phyloP scores from a whole-genome alignment of 2,329 filamentous ascomycete species.

The Aspergillus versicolor region DNA sequence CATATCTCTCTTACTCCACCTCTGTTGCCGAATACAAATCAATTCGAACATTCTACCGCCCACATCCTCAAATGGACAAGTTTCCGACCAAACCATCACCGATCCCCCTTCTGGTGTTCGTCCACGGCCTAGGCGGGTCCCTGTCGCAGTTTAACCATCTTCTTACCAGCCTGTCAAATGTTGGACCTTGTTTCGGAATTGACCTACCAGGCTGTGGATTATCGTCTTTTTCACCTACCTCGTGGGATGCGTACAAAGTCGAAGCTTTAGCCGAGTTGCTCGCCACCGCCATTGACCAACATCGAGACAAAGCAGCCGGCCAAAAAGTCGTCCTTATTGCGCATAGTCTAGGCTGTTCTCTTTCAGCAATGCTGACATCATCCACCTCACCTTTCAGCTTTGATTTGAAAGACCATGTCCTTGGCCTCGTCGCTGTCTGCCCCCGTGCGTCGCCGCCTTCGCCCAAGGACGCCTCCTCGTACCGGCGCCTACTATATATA shows the following conservation, averaged over 20 bases:
- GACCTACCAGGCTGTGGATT: constrained; percentile 88
- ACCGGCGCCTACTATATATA: constrained; percentile 63
- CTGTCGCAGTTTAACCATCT: constrained; percentile 83
- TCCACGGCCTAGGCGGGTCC: constrained; percentile 92
- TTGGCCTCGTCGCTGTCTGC: constrained; percentile 78
- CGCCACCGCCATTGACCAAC: constrained; percentile 69
- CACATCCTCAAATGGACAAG: constrained; percentile 78
- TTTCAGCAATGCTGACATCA: constrained; percentile 71
- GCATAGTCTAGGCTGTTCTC: constrained; percentile 85
- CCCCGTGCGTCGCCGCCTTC: constrained; percentile 67
- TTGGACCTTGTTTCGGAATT: constrained; percentile 80
- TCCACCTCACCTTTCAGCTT: constrained; percentile 54
- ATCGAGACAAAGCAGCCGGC: constrained; percentile 62
- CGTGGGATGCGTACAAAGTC: constrained; percentile 76
- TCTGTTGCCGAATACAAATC: constrained; percentile 67
- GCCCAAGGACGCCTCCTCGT: constrained; percentile 50
- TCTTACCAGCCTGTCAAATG: constrained; percentile 75
- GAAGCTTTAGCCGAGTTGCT: constrained; percentile 75
- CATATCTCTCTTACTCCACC: constrained; percentile 71
- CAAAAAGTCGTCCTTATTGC: constrained; percentile 79
- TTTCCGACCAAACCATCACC: constrained; percentile 71
- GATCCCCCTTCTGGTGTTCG: constrained; percentile 81
- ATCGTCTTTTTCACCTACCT: constrained; percentile 68
- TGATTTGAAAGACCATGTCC: constrained; percentile 62
- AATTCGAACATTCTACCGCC: constrained; percentile 79